phyloP scores from a whole-genome alignment of 2,329 filamentous ascomycete species.

The Grosmannia serpens region DNA sequence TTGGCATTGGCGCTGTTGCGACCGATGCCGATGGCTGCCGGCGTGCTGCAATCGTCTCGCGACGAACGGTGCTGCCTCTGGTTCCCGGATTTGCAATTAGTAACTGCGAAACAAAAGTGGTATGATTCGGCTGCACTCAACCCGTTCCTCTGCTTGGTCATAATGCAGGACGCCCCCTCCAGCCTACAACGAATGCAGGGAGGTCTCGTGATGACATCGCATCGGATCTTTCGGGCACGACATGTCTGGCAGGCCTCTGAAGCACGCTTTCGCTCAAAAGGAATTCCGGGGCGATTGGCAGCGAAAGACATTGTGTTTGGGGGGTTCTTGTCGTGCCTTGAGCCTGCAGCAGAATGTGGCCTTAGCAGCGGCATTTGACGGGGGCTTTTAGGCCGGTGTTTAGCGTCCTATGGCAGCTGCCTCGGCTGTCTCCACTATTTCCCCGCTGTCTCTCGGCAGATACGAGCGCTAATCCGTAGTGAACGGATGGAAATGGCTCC shows the following conservation, averaged over 20 bases:
- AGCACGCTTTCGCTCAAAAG: background rate
- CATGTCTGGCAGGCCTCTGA: background rate
- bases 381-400: too few species aligned
- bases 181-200: background rate
- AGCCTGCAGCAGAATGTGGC: too few species aligned
- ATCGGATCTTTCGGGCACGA: background rate
- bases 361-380: too few species aligned
- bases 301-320: background rate
- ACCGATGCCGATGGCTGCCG: background rate
- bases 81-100: too few species aligned
- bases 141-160: slow-evolving; percentile 1
- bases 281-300: background rate
- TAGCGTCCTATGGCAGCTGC: background rate
- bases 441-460: background rate
- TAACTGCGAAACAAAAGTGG: too few species aligned
- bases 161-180: background rate
- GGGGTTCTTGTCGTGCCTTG: too few species aligned
- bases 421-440: background rate
- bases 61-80: background rate
- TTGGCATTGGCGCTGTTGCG: background rate
- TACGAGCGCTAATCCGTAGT: background rate
- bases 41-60: background rate
- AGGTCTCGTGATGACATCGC: background rate
- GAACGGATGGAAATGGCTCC: too few species aligned
- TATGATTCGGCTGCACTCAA: too few species aligned